phyloP scores from a whole-genome alignment of 306 rosid species.

The Cicer judaicum region DNA sequence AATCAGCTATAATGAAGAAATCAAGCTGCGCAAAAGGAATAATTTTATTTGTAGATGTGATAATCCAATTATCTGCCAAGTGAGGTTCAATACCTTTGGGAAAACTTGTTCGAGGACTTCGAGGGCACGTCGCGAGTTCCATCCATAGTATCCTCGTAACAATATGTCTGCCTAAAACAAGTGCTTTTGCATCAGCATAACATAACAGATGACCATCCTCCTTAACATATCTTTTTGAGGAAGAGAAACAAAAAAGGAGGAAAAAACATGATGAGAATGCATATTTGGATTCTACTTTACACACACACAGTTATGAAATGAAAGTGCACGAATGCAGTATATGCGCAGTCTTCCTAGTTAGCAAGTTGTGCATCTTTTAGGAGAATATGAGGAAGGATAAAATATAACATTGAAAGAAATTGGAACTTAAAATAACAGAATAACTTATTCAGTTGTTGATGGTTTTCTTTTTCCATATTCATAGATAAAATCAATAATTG shows the following conservation, averaged over 20 bases:
- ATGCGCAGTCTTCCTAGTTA: constrained; percentile 7
- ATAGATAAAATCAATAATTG: background rate
- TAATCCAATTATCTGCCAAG: background rate
- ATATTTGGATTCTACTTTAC: constrained; percentile 25
- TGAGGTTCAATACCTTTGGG: constrained; percentile 69
- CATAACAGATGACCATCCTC: constrained; percentile 14
- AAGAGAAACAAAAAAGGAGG: background rate
- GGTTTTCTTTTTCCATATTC: constrained; percentile 26
- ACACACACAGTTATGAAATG: constrained; percentile 4
- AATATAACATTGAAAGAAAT: constrained; percentile 31
- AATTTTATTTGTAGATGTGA: constrained; percentile 6
- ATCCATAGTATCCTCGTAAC: constrained; percentile 83
- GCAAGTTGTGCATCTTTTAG: constrained; percentile 23
- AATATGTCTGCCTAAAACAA: constrained; percentile 79
- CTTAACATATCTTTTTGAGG: background rate
- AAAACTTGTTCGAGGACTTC: constrained; percentile 76
- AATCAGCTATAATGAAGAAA: constrained; percentile 30
- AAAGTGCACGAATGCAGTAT: background rate
- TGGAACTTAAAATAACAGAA: constrained; percentile 13
- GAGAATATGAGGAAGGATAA: constrained; percentile 34
- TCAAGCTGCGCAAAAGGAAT: constrained; percentile 14
- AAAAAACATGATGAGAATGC: constrained; percentile 13
- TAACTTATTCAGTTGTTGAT: background rate
- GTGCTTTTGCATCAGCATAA: constrained; percentile 14
- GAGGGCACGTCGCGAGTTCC: constrained; percentile 91